A percentile compares a stretch with the other conserved stretches of the same genome.
Conservation (phyloP, 2,329 filamentous ascomycete genomes). For the Stachybotrys echinatus region DNA sequence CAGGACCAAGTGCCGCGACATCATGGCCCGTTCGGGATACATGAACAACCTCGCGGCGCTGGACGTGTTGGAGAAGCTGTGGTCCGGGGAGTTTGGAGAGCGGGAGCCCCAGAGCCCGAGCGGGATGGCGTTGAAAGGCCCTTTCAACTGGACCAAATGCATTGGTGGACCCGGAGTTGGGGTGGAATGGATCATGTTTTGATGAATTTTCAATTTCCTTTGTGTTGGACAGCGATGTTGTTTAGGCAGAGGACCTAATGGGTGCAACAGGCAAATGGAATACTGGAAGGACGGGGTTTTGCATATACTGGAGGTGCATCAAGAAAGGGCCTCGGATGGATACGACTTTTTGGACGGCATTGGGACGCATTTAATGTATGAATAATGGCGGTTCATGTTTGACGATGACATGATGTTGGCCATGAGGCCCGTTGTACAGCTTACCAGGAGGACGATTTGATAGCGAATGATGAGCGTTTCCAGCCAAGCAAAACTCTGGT, state of each 20-base stretch:
- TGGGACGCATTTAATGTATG: background rate
- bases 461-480: background rate
- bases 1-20: constrained; percentile 74
- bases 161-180: constrained; percentile 52
- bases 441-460: background rate
- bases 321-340: background rate
- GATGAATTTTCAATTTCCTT: constrained; percentile 7
- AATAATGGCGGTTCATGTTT: background rate
- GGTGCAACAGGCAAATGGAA: background rate
- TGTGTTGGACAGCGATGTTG: too few relatives aligned
- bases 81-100: constrained; percentile 52
- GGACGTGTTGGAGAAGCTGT: constrained; percentile 79
- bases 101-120: constrained; percentile 27
- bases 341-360: too few relatives aligned
- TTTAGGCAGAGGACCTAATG: background rate
- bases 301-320: background rate
- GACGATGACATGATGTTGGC: background rate
- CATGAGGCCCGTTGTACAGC: background rate
- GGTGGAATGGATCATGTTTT: constrained; percentile 65
- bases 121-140: constrained; percentile 34
- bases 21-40: constrained; percentile 84
- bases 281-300: background rate
- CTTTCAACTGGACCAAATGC: constrained; percentile 54
- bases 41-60: constrained; percentile 87
- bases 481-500: background rate